phyloP scores from a whole-genome alignment of 179 eudicot genomes.

The Beta macrorhiza region DNA sequence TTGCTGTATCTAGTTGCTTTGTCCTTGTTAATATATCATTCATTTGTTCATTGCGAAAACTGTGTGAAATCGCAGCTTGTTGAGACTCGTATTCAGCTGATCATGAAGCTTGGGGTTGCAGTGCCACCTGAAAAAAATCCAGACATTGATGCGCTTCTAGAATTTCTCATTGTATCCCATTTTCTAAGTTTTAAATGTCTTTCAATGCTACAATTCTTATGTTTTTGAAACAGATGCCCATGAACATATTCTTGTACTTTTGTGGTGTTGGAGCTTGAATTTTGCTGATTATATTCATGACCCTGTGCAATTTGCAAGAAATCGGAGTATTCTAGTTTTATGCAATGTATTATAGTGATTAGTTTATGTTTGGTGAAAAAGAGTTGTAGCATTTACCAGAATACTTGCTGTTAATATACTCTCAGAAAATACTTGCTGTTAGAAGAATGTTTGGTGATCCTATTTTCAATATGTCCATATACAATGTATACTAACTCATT shows the following conservation, averaged over 20 bases:
- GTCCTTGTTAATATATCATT: background rate
- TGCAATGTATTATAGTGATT: background rate
- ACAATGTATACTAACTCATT: background rate
- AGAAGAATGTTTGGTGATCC: background rate
- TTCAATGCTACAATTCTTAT: background rate
- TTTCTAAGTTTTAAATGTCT: background rate
- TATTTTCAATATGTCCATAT: background rate
- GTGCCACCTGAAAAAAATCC: conserved; percentile 36
- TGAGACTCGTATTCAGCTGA: conserved; percentile 75
- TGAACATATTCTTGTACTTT: background rate
- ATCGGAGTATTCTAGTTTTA: background rate
- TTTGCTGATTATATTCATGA: background rate
- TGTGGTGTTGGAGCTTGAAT: conserved; percentile 2
- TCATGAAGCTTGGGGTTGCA: conserved; percentile 49
- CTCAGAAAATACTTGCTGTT: background rate
- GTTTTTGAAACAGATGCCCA: background rate
- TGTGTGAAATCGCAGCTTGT: conserved; percentile 55
- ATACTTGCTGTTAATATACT: background rate
- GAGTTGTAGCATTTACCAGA: background rate
- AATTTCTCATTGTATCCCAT: conserved; percentile 67
- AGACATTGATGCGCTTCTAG: conserved; percentile 52
- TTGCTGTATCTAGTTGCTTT: background rate
- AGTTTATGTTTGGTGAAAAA: background rate
- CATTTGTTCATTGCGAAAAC: background rate
- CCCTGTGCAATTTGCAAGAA: background rate